Evolutionary conservation across 2,329 filamentous ascomycete genomes (phyloP).

Genomic region (Hypomyces rosellus): DNA sequence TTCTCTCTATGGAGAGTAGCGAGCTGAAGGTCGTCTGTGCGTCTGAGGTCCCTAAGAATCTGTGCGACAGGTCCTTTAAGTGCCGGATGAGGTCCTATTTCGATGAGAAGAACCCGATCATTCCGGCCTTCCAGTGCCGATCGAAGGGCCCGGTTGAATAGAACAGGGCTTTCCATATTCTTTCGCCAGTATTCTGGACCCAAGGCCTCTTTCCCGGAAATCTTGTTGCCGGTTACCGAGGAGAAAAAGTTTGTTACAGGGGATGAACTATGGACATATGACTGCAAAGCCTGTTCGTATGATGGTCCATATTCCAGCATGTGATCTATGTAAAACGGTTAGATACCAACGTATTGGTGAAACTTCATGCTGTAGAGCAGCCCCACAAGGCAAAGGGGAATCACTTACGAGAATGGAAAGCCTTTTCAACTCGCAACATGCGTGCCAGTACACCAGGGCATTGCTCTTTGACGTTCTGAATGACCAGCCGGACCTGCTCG

Average conservation of each 20-base stretch:
- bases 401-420: slow-evolving; percentile 32
- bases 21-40: slow-evolving; percentile 9
- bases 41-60: slow-evolving; percentile 5
- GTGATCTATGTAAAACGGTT: background rate
- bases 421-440: slow-evolving; percentile 31
- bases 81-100: slow-evolving; percentile 18
- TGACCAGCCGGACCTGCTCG: slow-evolving; percentile 18
- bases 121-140: background rate
- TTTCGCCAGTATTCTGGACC: slow-evolving; percentile 22
- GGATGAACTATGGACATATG: slow-evolving; percentile 1
- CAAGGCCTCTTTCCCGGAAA: slow-evolving; percentile 12
- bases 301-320: slow-evolving; percentile 6
- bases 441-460: slow-evolving; percentile 25
- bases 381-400: too few relatives aligned
- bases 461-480: slow-evolving; percentile 22
- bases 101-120: slow-evolving; percentile 12
- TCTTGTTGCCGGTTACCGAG: slow-evolving; percentile 24
- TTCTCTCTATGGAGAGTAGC: slow-evolving; percentile 14
- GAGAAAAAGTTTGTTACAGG: slow-evolving; percentile 17
- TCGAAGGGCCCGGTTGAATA: slow-evolving; percentile 17
- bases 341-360: too few relatives aligned
- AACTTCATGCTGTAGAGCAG: too few relatives aligned
- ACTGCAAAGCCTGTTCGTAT: slow-evolving; percentile 5
- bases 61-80: slow-evolving; percentile 13
- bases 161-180: slow-evolving; percentile 26